Evolutionary conservation across 208 protist genomes (phyloP).

Genomic region (Tritrichomonas musculus): DNA sequence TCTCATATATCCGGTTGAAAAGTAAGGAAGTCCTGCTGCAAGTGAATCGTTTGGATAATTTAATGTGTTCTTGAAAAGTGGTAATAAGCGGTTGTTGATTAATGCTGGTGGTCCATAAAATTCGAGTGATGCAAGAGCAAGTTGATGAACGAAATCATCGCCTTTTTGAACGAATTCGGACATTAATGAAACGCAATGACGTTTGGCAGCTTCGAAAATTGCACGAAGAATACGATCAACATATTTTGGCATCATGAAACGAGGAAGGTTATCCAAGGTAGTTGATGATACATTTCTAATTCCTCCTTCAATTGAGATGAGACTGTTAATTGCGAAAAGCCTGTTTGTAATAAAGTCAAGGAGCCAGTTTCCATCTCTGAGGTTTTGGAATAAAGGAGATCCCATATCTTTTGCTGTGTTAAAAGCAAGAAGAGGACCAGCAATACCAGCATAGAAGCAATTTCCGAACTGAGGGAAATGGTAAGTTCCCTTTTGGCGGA

Average conservation of each 20-base stretch:
- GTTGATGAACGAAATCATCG: neutral
- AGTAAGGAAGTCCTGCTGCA: neutral
- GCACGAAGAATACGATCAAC: neutral
- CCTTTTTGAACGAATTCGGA: neutral
- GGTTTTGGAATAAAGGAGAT: neutral
- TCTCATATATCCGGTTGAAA: neutral
- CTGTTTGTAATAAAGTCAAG: neutral
- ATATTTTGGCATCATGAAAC: neutral
- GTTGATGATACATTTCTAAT: neutral
- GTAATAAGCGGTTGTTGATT: neutral
- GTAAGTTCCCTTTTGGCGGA: neutral
- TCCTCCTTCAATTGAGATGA: neutral
- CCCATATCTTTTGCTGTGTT: neutral
- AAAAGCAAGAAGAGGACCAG: neutral
- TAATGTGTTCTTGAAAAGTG: neutral
- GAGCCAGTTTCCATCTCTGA: neutral
- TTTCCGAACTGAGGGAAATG: neutral
- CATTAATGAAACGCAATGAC: neutral
- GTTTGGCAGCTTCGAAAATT: neutral
- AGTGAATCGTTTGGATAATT: neutral
- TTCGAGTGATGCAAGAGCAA: neutral
- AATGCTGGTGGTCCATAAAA: neutral
- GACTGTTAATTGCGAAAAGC: neutral
- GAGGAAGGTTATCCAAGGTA: neutral
- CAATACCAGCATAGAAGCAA: neutral